Evolutionary conservation across 2,329 filamentous ascomycete species (phyloP).

Genomic region (Arthrinium puccinioides): DNA sequence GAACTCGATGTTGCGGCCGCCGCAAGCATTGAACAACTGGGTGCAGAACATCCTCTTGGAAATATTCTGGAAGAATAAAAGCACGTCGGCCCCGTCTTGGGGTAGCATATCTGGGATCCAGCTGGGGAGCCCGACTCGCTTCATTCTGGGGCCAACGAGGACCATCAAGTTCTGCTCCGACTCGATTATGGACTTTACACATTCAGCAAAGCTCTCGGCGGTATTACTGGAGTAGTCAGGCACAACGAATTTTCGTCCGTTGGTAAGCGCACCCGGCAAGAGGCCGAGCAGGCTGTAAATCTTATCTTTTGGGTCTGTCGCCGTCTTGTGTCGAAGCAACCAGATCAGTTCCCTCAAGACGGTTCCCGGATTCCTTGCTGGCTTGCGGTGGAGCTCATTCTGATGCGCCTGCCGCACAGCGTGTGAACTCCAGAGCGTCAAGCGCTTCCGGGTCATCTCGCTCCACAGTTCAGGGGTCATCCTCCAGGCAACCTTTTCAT

Average conservation of each 20-base stretch:
- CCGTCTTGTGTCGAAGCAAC: conserved; percentile 1
- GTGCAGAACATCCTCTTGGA: background rate
- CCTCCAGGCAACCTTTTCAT: conserved; percentile 1
- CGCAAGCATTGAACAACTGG: background rate
- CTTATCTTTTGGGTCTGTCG: conserved; percentile 5
- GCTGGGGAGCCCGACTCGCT: background rate
- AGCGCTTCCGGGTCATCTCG: background rate
- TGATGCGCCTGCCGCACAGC: background rate
- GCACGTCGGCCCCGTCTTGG: background rate
- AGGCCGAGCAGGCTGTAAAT: conserved; percentile 7
- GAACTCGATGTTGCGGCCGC: background rate
- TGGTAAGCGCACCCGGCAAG: background rate
- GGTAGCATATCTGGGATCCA: conserved; percentile 6
- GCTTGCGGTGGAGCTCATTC: background rate
- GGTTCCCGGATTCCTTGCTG: background rate
- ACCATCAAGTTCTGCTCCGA: background rate
- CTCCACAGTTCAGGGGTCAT: background rate
- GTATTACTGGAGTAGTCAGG: background rate
- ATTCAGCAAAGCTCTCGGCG: conserved; percentile 1
- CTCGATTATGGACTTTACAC: background rate
- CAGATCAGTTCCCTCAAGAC: background rate
- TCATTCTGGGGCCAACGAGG: background rate
- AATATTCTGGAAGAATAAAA: background rate
- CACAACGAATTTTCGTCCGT: background rate
- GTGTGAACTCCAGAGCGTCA: background rate